phyloP scores from a whole-genome alignment of 768 basidiomycete species.

The Leucocoprinus sp. region DNA sequence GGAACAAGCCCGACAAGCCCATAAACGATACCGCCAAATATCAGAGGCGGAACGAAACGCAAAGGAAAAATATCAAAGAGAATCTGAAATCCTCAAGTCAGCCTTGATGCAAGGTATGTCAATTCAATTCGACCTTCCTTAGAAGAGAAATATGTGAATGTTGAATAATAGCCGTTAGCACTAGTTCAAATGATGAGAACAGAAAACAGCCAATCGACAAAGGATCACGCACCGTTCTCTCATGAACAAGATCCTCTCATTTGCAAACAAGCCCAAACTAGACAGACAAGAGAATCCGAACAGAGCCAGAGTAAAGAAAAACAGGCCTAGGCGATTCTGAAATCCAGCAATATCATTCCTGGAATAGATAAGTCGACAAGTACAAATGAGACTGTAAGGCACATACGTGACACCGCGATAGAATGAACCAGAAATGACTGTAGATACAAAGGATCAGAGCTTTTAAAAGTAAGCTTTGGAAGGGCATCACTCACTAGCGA shows the following conservation, averaged over 20 bases:
- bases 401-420: slow-evolving; percentile 79
- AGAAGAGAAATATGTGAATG: slow-evolving; percentile 93
- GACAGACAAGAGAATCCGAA: slow-evolving; percentile 97
- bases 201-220: neutral
- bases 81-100: slow-evolving; percentile 36
- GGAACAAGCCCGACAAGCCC: slow-evolving; percentile 92
- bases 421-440: slow-evolving; percentile 90
- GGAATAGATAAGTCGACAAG: neutral
- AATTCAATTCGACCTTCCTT: slow-evolving; percentile 63
- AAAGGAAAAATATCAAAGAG: slow-evolving; percentile 95
- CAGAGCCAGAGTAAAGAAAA: slow-evolving; percentile 95
- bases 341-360: slow-evolving; percentile 94
- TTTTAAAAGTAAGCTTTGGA: neutral
- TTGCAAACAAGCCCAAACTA: slow-evolving; percentile 88
- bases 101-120: slow-evolving; percentile 4
- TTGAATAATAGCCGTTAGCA: slow-evolving; percentile 95
- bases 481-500: slow-evolving; percentile 59
- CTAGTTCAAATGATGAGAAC: slow-evolving; percentile 29
- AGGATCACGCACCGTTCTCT: slow-evolving; percentile 69
- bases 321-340: slow-evolving; percentile 91
- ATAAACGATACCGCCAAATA: slow-evolving; percentile 95
- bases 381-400: neutral
- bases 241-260: slow-evolving; percentile 94
- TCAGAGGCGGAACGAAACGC: slow-evolving; percentile 87
- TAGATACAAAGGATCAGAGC: slow-evolving; percentile 4